phyloP scores from a whole-genome alignment of 2,329 filamentous ascomycete genomes.

The Cytospora mali region DNA sequence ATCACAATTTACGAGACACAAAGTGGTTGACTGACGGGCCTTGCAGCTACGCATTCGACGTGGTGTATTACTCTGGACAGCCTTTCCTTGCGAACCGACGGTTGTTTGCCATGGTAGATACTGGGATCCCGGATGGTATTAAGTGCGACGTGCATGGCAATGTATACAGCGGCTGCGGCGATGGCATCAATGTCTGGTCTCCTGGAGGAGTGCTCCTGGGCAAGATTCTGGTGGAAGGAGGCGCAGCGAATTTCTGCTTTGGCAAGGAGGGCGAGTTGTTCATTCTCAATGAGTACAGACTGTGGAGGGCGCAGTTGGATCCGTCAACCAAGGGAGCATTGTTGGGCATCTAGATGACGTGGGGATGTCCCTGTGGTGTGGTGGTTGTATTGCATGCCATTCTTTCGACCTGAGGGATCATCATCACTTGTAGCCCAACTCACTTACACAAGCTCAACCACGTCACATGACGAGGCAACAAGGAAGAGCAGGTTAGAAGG shows the following conservation, averaged over 20 bases:
- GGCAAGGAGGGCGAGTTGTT: constrained; percentile 47
- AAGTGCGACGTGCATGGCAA: constrained; percentile 51
- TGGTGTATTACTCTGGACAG: constrained; percentile 33
- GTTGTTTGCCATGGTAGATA: constrained; percentile 53
- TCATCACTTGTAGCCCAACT: neutral
- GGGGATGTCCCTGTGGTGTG: too few relatives aligned
- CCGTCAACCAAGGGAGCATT: constrained; percentile 35
- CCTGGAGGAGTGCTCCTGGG: constrained; percentile 49
- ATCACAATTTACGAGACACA: rapidly evolving
- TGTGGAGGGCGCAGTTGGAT: constrained; percentile 44
- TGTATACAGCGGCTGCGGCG: constrained; percentile 51
- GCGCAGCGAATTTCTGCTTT: constrained; percentile 52
- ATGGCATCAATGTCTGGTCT: constrained; percentile 54
- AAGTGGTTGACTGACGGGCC: neutral
- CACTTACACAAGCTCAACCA: too few relatives aligned
- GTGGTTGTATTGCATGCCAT: too few relatives aligned
- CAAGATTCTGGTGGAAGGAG: constrained; percentile 45
- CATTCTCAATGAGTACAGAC: constrained; percentile 49
- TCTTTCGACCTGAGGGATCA: neutral
- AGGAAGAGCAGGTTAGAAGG: too few relatives aligned
- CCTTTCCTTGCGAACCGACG: constrained; percentile 50
- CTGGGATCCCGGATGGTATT: constrained; percentile 51
- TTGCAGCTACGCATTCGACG: constrained; percentile 41
- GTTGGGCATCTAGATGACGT: constrained; percentile 11
- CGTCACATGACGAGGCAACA: too few relatives aligned